Evolutionary conservation across 306 rosid species (phyloP).

Genomic region (Pyrus communis): DNA sequence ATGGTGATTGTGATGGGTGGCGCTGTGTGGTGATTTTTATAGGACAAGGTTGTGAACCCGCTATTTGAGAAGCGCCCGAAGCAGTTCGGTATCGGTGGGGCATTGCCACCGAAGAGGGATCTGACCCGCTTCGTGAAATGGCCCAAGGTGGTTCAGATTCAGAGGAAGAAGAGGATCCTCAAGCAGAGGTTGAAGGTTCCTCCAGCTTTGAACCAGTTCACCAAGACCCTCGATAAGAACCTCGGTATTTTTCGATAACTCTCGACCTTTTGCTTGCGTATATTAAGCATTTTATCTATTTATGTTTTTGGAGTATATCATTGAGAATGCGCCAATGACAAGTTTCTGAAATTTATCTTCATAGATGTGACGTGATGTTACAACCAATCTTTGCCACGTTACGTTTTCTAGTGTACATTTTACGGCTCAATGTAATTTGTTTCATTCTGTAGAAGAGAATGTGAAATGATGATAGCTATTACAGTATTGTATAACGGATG

Average conservation of each 20-base stretch:
- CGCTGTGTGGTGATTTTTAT: neutral
- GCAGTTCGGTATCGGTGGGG: constrained; percentile 80
- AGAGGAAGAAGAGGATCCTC: constrained; percentile 73
- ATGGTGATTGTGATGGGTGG: neutral
- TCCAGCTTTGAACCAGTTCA: constrained; percentile 73
- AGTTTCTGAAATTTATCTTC: neutral
- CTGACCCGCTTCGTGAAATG: constrained; percentile 70
- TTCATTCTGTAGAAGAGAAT: too few relatives aligned
- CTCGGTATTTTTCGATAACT: constrained; percentile 31
- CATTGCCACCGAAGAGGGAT: constrained; percentile 77
- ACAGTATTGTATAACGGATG: neutral
- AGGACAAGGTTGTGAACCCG: constrained; percentile 62
- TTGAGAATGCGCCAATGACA: neutral
- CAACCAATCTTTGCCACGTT: neutral
- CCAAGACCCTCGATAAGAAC: constrained; percentile 70
- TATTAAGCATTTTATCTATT: neutral
- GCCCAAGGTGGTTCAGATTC: constrained; percentile 68
- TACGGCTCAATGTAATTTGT: too few relatives aligned
- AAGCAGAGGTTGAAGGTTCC: constrained; percentile 83
- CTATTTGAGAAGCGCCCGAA: constrained; percentile 78
- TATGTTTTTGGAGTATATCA: neutral
- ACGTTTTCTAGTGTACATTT: neutral
- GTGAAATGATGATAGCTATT: neutral
- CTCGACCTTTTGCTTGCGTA: neutral
- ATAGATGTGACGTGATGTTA: neutral